Evolutionary conservation across 2,329 filamentous ascomycete species (phyloP).

Genomic region (Neonectria neomacrospora): DNA sequence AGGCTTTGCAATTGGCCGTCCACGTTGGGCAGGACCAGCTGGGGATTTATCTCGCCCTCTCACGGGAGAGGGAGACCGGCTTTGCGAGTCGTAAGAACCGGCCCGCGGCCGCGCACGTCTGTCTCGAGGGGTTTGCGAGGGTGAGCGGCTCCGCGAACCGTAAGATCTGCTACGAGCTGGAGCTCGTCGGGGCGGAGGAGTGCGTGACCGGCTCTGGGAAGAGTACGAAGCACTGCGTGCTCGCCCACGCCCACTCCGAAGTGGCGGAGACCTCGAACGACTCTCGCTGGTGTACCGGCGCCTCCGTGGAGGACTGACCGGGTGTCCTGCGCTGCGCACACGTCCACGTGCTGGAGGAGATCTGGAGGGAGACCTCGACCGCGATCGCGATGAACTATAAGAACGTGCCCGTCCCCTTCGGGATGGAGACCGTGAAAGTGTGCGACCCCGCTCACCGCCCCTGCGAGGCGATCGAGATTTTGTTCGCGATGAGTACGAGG

Average conservation of each 20-base stretch:
- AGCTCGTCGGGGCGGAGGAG: slow-evolving; percentile 38
- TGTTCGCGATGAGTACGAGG: slow-evolving; percentile 66
- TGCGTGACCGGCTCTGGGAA: slow-evolving; percentile 48
- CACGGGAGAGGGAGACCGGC: slow-evolving; percentile 37
- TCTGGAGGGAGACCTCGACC: slow-evolving; percentile 59
- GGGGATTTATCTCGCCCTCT: slow-evolving; percentile 38
- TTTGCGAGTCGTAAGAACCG: slow-evolving; percentile 39
- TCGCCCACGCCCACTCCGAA: slow-evolving; percentile 42
- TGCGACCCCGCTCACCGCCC: slow-evolving; percentile 42
- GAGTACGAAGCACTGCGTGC: slow-evolving; percentile 47
- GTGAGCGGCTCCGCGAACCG: slow-evolving; percentile 37
- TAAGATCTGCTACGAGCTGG: slow-evolving; percentile 38
- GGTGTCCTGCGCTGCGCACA: slow-evolving; percentile 38
- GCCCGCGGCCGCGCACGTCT: slow-evolving; percentile 29
- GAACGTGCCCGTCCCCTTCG: slow-evolving; percentile 41
- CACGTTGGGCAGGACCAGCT: slow-evolving; percentile 39
- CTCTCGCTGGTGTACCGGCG: slow-evolving; percentile 42
- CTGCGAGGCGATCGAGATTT: slow-evolving; percentile 54
- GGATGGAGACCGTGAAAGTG: slow-evolving; percentile 45
- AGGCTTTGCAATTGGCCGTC: slow-evolving; percentile 36
- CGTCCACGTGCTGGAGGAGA: slow-evolving; percentile 50
- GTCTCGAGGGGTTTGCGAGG: slow-evolving; percentile 35
- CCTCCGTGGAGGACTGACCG: slow-evolving; percentile 45
- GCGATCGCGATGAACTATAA: slow-evolving; percentile 52
- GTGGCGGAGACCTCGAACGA: slow-evolving; percentile 46